Evolutionary conservation across 805 yeast species (phyloP).

Genomic region (Wickerhamiella siamensis): DNA sequence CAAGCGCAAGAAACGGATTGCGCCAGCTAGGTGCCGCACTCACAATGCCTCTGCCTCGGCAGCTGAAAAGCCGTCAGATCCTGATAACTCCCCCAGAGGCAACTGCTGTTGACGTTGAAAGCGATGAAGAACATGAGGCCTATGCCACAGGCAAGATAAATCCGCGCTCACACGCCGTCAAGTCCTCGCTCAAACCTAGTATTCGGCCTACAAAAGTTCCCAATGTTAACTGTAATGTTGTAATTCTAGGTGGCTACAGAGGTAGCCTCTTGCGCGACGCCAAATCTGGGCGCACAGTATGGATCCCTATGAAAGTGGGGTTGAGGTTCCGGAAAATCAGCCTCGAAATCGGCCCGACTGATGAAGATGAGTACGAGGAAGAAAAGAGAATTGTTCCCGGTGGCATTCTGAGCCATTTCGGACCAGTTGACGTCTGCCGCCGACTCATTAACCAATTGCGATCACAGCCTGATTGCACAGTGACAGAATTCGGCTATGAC

Average conservation of each 20-base stretch:
- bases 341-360: slow-evolving; percentile 56
- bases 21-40: neutral
- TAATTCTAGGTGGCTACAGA: slow-evolving; percentile 77
- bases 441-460: slow-evolving; percentile 41
- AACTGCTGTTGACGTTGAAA: slow-evolving; percentile 8
- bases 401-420: slow-evolving; percentile 67
- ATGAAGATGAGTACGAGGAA: slow-evolving; percentile 51
- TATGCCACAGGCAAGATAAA: slow-evolving; percentile 45
- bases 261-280: slow-evolving; percentile 65
- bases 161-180: slow-evolving; percentile 55
- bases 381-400: slow-evolving; percentile 46
- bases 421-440: slow-evolving; percentile 71
- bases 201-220: slow-evolving; percentile 17
- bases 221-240: slow-evolving; percentile 55
- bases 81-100: slow-evolving; percentile 15
- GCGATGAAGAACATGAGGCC: slow-evolving; percentile 43
- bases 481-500: slow-evolving; percentile 78
- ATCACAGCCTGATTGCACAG: slow-evolving; percentile 36
- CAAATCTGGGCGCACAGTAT: slow-evolving; percentile 48
- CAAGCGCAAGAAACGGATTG: slow-evolving; percentile 4
- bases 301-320: slow-evolving; percentile 84
- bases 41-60: slow-evolving; percentile 8
- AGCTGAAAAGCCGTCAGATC: neutral
- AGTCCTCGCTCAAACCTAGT: slow-evolving; percentile 42
- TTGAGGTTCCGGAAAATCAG: slow-evolving; percentile 56